Conservation (phyloP, 2,329 filamentous ascomycete species). For the Diaporthe sp. region DNA sequence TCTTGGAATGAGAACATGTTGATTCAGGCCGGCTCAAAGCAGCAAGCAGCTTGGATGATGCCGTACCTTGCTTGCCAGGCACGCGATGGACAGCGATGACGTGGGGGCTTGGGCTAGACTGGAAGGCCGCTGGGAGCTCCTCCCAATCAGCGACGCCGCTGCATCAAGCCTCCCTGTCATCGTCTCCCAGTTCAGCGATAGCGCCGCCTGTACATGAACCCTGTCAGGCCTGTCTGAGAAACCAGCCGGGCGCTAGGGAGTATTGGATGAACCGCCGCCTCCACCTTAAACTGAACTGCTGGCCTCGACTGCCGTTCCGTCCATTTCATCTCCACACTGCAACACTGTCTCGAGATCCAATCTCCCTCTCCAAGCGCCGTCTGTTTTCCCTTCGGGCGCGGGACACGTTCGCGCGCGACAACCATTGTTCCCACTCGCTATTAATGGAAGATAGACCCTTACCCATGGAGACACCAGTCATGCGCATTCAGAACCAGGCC, state of each 20-base stretch:
- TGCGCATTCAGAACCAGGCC: neutral
- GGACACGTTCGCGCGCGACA: conserved; percentile 16
- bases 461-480: neutral
- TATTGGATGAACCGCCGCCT: conserved; percentile 31
- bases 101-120: conserved; percentile 13
- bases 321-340: conserved; percentile 16
- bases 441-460: neutral
- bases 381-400: neutral
- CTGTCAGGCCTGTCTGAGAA: conserved; percentile 28
- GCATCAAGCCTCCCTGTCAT: conserved; percentile 1
- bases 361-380: conserved; percentile 19
- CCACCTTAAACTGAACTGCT: neutral
- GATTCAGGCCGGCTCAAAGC: neutral
- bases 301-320: conserved; percentile 1
- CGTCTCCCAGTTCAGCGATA: neutral
- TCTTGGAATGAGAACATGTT: conserved; percentile 10
- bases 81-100: conserved; percentile 32
- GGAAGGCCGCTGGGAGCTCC: neutral
- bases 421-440: neutral
- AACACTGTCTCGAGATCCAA: neutral
- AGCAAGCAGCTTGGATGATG: neutral
- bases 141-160: conserved; percentile 12
- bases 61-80: neutral
- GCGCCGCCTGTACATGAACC: conserved; percentile 23
- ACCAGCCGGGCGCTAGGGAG: neutral